Evolutionary conservation across 2,329 filamentous ascomycete species (phyloP).

Genomic region (Clarireedia sp.): DNA sequence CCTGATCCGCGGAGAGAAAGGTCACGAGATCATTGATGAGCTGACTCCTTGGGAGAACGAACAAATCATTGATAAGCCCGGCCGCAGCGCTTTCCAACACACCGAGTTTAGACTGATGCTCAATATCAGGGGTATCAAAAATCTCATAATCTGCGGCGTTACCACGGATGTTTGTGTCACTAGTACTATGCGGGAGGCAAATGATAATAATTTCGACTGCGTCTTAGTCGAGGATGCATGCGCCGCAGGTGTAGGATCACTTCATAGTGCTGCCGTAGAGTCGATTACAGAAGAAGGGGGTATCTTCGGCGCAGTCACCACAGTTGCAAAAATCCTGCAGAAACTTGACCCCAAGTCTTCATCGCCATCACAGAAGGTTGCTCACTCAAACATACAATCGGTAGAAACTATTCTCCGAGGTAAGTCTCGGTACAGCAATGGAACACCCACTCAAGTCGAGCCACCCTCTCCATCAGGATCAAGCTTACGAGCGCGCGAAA

Average conservation of each 20-base stretch:
- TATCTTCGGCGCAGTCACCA: slow-evolving; percentile 31
- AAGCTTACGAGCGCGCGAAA: neutral
- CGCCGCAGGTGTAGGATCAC: slow-evolving; percentile 22
- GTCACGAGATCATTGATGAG: slow-evolving; percentile 47
- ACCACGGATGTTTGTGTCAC: slow-evolving; percentile 33
- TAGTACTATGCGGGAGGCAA: slow-evolving; percentile 31
- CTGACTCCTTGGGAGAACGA: slow-evolving; percentile 24
- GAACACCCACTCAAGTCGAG: too few species aligned
- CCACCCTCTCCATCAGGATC: too few species aligned
- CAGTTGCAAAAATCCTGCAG: neutral
- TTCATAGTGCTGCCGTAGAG: slow-evolving; percentile 27
- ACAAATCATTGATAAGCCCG: slow-evolving; percentile 31
- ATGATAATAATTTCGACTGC: slow-evolving; percentile 30
- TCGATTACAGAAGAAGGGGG: slow-evolving; percentile 30
- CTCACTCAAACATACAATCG: neutral
- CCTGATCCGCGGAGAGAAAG: slow-evolving; percentile 47
- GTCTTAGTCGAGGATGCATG: slow-evolving; percentile 28
- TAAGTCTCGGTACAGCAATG: too few species aligned
- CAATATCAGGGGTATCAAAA: slow-evolving; percentile 27
- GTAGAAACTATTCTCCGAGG: neutral
- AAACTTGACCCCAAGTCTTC: neutral
- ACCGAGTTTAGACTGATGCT: slow-evolving; percentile 31
- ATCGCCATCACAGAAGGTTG: neutral
- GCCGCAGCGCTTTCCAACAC: slow-evolving; percentile 32
- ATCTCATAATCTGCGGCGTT: slow-evolving; percentile 29